phyloP scores from a whole-genome alignment of 225 moss, liverwort and hornwort genomes.

The Lunularia cruciata region DNA sequence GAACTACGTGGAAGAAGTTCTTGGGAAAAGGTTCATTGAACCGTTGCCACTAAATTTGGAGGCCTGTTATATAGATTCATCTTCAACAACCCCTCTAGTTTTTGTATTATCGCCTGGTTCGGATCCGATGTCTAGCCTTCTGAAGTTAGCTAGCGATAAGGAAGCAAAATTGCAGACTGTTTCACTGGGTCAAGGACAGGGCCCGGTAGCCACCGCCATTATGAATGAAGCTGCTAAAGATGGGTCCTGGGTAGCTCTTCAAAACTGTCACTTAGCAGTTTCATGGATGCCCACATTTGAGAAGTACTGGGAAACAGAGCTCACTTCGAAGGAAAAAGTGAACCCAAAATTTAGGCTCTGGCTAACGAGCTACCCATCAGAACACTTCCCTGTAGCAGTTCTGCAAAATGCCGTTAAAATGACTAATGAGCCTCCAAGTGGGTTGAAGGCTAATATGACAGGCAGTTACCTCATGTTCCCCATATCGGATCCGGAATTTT shows the following conservation, averaged over 20 bases:
- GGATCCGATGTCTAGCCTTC: conserved; percentile 76
- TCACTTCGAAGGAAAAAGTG: conserved; percentile 63
- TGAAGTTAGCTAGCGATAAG: conserved; percentile 59
- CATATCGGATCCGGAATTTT: conserved; percentile 61
- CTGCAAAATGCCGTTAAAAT: conserved; percentile 84
- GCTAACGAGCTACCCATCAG: conserved; percentile 83
- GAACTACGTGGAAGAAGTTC: conserved; percentile 50
- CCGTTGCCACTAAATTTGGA: conserved; percentile 71
- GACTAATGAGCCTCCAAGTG: conserved; percentile 84
- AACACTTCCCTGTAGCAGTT: conserved; percentile 69
- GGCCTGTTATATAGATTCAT: conserved; percentile 66
- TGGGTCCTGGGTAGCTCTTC: conserved; percentile 85
- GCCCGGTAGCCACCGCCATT: conserved; percentile 61
- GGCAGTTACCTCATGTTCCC: conserved; percentile 88
- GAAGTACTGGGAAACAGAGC: conserved; percentile 80
- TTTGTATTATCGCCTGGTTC: conserved; percentile 77
- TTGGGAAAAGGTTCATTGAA: conserved; percentile 69
- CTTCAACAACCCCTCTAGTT: conserved; percentile 65
- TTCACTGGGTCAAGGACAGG: conserved; percentile 83
- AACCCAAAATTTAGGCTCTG: conserved; percentile 62
- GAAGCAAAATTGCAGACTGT: conserved; percentile 69
- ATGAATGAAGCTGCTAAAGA: conserved; percentile 50
- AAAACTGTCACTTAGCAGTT: conserved; percentile 79
- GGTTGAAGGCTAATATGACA: conserved; percentile 73
- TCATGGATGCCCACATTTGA: conserved; percentile 93